phyloP scores from a whole-genome alignment of 2,329 filamentous ascomycete genomes.

The Colletotrichum sp. region DNA sequence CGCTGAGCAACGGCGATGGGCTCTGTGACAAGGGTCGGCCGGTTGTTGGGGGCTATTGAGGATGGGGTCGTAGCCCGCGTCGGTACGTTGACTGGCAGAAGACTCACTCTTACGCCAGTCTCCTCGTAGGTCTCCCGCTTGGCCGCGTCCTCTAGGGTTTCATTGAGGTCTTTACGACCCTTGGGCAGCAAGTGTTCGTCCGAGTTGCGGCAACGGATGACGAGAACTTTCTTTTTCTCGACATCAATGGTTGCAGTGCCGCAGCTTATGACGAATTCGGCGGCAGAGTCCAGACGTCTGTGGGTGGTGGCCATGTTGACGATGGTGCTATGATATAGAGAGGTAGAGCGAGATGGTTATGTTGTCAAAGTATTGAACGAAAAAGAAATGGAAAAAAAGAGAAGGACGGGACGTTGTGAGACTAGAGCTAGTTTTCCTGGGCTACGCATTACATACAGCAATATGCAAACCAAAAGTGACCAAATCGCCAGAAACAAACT shows the following conservation, averaged over 20 bases:
- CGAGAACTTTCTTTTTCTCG: background rate
- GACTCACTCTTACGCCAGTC: background rate
- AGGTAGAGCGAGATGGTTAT: no score
- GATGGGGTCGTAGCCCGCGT: background rate
- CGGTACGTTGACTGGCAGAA: background rate
- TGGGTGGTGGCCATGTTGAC: background rate
- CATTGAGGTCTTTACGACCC: constrained; percentile 22
- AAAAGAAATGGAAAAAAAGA: background rate
- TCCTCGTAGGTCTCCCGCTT: constrained; percentile 24
- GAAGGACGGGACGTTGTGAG: background rate
- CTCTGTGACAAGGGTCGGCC: background rate
- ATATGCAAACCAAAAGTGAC: accelerated
- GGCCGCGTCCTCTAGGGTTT: constrained; percentile 15
- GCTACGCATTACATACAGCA: background rate
- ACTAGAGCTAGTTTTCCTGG: background rate
- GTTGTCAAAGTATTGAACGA: no score
- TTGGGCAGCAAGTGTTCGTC: constrained; percentile 19
- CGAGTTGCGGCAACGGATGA: background rate
- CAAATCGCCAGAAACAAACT: background rate
- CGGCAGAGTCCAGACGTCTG: background rate
- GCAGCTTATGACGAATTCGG: background rate
- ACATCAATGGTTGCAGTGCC: background rate
- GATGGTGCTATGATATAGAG: no score
- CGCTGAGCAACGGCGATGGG: background rate
- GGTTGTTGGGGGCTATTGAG: background rate